These are phyloP conservation scores for Stephania japonica DNA, from an alignment of 164 flowering plant genomes.

Conservation along the genomic window DNA sequence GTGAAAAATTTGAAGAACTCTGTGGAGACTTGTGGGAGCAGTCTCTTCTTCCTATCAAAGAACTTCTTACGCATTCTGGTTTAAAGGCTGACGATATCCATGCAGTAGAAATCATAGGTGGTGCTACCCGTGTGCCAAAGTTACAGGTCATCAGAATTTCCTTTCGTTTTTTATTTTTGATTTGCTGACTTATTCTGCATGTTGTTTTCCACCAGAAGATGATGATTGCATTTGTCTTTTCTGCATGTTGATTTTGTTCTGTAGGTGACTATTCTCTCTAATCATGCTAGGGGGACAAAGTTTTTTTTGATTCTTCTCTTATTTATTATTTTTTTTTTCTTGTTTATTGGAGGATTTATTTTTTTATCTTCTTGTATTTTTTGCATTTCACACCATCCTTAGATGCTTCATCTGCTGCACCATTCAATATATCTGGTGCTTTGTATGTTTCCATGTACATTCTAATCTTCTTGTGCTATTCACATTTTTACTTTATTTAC, in stretches of 20 bases:
- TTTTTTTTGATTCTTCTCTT: neutral
- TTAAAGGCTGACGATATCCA: conserved; percentile 60
- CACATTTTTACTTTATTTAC: neutral
- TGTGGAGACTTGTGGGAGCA: conserved; percentile 92
- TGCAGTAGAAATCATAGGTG: conserved; percentile 96
- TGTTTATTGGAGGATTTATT: neutral
- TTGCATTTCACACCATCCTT: neutral
- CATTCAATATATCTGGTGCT: neutral
- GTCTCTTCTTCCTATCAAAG: conserved; percentile 74
- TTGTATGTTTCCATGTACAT: neutral
- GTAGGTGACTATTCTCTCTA: neutral
- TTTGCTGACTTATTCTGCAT: neutral
- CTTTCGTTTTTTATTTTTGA: neutral
- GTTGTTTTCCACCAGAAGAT: neutral
- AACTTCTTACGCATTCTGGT: conserved; percentile 66
- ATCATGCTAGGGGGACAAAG: neutral
- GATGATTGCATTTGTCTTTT: neutral
- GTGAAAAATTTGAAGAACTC: conserved; percentile 94
- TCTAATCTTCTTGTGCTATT: neutral
- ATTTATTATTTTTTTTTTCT: neutral
- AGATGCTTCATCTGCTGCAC: neutral
- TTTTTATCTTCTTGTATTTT: neutral
- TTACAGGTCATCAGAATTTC: conserved; percentile 57
- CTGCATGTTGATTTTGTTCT: neutral
- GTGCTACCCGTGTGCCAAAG: conserved; percentile 96